Evolutionary conservation across 441 rosid genomes (phyloP).

Genomic region (Pelargonium myrrhifolium): DNA sequence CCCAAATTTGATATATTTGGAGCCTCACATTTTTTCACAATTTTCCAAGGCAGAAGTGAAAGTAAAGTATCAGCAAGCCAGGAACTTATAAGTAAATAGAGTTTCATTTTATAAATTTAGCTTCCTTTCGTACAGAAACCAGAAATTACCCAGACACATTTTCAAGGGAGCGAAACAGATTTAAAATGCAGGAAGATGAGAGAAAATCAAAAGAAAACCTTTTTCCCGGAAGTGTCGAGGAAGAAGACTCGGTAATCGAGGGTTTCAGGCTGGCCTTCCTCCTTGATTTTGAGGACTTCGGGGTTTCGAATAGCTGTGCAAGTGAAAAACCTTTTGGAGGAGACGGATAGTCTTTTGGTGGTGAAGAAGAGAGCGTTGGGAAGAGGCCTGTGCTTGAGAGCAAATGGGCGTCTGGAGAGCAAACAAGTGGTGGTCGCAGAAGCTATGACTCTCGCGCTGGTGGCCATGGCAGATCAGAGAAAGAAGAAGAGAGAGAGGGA

Average conservation of each 20-base stretch:
- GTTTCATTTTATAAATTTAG: background rate
- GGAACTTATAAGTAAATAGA: background rate
- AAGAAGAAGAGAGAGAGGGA: background rate
- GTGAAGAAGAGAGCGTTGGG: slow-evolving; percentile 24
- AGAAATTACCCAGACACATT: background rate
- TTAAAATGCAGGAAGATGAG: background rate
- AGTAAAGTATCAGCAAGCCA: background rate
- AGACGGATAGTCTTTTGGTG: slow-evolving; percentile 20
- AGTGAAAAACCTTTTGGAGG: slow-evolving; percentile 43
- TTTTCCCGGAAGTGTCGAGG: slow-evolving; percentile 61
- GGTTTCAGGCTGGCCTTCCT: slow-evolving; percentile 75
- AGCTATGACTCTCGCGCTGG: slow-evolving; percentile 33
- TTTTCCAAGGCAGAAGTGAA: background rate
- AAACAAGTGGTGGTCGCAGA: slow-evolving; percentile 36
- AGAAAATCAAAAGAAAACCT: slow-evolving; percentile 29
- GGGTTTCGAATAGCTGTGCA: slow-evolving; percentile 70
- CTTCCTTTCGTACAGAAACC: background rate
- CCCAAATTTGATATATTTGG: background rate
- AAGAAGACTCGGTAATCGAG: slow-evolving; percentile 87
- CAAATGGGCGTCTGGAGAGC: slow-evolving; percentile 34
- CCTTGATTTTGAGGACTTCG: slow-evolving; percentile 40
- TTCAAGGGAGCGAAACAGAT: background rate
- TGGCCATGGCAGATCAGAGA: slow-evolving; percentile 29
- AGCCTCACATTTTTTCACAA: background rate
- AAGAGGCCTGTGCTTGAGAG: slow-evolving; percentile 21